Evolutionary conservation across 805 yeast species (phyloP).

Genomic region (Ogataea corticis): DNA sequence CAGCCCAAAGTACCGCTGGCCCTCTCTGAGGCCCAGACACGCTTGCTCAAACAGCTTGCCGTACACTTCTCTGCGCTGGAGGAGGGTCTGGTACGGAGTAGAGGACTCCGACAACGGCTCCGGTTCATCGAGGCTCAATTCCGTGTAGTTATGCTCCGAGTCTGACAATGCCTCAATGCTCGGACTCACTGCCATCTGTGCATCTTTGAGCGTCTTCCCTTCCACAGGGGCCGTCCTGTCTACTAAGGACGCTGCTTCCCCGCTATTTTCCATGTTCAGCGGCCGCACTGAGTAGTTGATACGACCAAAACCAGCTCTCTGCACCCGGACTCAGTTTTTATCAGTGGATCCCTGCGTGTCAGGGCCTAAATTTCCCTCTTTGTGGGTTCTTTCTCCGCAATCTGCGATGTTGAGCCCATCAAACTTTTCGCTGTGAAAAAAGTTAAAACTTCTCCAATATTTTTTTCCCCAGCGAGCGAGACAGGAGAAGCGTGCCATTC

Average conservation of each 20-base stretch:
- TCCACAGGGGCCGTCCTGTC: neutral
- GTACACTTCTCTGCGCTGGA: conserved; percentile 20
- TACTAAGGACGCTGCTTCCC: neutral
- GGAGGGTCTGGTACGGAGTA: conserved; percentile 15
- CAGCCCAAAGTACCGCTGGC: conserved; percentile 49
- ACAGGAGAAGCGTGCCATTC: neutral
- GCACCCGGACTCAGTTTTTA: too few relatives aligned
- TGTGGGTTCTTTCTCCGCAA: neutral
- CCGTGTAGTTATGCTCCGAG: neutral
- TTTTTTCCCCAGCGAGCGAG: neutral
- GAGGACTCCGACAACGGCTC: neutral
- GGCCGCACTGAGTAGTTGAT: neutral
- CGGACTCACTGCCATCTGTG: neutral
- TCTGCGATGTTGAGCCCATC: neutral
- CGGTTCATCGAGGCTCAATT: neutral
- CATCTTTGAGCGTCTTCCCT: neutral
- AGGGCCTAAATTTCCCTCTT: neutral
- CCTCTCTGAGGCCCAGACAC: conserved; percentile 37
- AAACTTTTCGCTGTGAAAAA: conserved; percentile 1
- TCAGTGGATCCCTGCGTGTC: neutral
- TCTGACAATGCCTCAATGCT: neutral
- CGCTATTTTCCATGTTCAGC: neutral
- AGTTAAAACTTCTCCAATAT: neutral
- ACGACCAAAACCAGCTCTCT: neutral
- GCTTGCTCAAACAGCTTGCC: conserved; percentile 16